These are phyloP conservation scores for Tranzscheliella williamsii DNA, from an alignment of 1,284 basidiomycete genomes.

Conservation along the genomic window DNA sequence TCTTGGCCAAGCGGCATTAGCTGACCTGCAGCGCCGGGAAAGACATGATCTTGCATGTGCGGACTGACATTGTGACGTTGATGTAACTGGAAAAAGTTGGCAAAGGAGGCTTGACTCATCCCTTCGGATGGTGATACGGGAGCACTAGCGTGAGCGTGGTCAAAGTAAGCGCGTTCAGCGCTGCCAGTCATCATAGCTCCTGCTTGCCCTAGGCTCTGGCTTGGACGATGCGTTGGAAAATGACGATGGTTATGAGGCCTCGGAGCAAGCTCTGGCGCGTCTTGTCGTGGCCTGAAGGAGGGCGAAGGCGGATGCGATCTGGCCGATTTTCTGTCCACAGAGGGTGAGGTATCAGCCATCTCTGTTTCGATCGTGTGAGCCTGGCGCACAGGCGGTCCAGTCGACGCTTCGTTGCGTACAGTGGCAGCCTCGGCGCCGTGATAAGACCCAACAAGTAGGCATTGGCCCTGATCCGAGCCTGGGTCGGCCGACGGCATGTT, in stretches of 20 bases:
- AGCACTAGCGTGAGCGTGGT: slow-evolving; percentile 18
- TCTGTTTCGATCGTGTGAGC: background rate
- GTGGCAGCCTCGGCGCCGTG: no score
- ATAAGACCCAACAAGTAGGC: no score
- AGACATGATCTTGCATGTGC: slow-evolving; percentile 7
- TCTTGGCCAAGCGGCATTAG: background rate
- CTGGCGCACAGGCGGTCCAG: no score
- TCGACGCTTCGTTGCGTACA: no score
- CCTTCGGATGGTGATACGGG: slow-evolving; percentile 31
- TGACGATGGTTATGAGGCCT: background rate
- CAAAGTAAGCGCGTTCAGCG: slow-evolving; percentile 3
- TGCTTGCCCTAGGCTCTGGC: slow-evolving; percentile 35
- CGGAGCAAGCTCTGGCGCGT: no score
- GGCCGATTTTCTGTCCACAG: slow-evolving; percentile 3
- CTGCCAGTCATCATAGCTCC: slow-evolving; percentile 17
- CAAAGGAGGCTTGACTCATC: slow-evolving; percentile 1
- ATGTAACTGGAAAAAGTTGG: slow-evolving; percentile 4
- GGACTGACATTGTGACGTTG: slow-evolving; percentile 8
- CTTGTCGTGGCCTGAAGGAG: background rate
- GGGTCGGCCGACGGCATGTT: no score
- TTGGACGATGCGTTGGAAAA: slow-evolving; percentile 21
- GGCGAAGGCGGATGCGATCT: slow-evolving; percentile 28
- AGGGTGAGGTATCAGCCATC: slow-evolving; percentile 3
- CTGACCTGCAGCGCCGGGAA: slow-evolving; percentile 4
- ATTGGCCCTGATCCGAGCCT: no score